Evolutionary conservation across 1,284 basidiomycete species (phyloP).

Genomic region (Farysia itapuensis): DNA sequence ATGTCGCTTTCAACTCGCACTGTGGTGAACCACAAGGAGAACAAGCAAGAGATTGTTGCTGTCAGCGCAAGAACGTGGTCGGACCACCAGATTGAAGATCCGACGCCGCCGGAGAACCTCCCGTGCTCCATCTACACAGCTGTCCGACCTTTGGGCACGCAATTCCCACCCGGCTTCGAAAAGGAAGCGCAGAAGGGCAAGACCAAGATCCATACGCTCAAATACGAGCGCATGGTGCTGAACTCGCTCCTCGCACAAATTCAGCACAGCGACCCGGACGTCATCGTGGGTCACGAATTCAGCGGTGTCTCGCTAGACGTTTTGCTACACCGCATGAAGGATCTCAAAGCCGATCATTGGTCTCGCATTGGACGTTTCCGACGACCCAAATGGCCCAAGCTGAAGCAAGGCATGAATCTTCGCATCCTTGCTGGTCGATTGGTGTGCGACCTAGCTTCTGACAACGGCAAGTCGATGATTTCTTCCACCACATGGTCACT

Average conservation of each 20-base stretch:
- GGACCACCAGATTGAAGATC: slow-evolving; percentile 60
- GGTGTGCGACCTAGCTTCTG: slow-evolving; percentile 88
- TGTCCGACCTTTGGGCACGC: slow-evolving; percentile 82
- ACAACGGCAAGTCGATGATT: slow-evolving; percentile 83
- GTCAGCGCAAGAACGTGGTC: slow-evolving; percentile 83
- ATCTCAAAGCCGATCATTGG: slow-evolving; percentile 76
- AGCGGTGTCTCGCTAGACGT: slow-evolving; percentile 88
- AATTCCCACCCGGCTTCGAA: slow-evolving; percentile 85
- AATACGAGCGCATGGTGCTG: slow-evolving; percentile 77
- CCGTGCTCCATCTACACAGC: slow-evolving; percentile 83
- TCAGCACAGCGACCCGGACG: slow-evolving; percentile 86
- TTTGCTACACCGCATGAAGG: slow-evolving; percentile 85
- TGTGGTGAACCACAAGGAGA: slow-evolving; percentile 89
- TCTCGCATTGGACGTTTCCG: slow-evolving; percentile 90
- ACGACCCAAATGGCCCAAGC: slow-evolving; percentile 78
- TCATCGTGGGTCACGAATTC: slow-evolving; percentile 93
- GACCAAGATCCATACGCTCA: slow-evolving; percentile 74
- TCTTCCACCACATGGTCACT: slow-evolving; percentile 86
- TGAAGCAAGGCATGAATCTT: slow-evolving; percentile 74
- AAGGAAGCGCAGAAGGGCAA: slow-evolving; percentile 59
- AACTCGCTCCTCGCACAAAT: slow-evolving; percentile 80
- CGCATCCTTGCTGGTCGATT: slow-evolving; percentile 82
- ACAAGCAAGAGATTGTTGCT: slow-evolving; percentile 89
- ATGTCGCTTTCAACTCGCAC: slow-evolving; percentile 87
- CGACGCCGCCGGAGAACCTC: slow-evolving; percentile 64